Percentiles rank a stretch among this genome's conserved stretches.
phyloP scores from a whole-genome alignment of 148 eudicot genomes.

The Fagopyrum homotropicum region DNA sequence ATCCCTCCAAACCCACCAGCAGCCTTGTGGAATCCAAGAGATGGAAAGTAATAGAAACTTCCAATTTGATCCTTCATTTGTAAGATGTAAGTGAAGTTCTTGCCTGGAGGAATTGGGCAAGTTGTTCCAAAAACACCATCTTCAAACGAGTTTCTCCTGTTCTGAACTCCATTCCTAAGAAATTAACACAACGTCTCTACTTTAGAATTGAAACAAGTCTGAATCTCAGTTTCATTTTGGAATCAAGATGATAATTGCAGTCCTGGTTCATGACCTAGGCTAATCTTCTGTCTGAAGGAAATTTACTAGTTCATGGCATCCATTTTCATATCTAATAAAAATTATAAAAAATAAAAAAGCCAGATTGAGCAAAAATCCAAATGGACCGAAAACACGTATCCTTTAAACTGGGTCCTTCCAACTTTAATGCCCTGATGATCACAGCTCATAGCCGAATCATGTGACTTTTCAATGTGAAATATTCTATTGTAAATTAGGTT shows the following conservation, averaged over 20 bases:
- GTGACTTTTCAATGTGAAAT: background rate
- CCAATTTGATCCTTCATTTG: constrained; percentile 16
- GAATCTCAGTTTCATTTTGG: background rate
- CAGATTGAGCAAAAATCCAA: background rate
- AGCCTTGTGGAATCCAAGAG: constrained; percentile 13
- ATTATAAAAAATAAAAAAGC: background rate
- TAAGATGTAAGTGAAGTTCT: constrained; percentile 17
- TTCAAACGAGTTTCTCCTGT: constrained; percentile 15
- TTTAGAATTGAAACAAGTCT: background rate
- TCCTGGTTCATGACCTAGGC: background rate
- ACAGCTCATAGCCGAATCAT: background rate
- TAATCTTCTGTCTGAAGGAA: background rate
- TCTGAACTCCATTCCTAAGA: constrained; percentile 16
- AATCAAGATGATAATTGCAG: background rate
- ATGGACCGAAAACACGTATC: background rate
- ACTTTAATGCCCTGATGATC: too few species aligned
- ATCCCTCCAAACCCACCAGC: constrained; percentile 14
- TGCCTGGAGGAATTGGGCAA: constrained; percentile 18
- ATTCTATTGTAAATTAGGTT: constrained; percentile 6
- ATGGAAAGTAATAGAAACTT: constrained; percentile 14
- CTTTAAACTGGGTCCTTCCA: too few species aligned
- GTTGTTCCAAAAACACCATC: constrained; percentile 15
- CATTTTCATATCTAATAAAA: background rate
- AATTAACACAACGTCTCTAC: background rate
- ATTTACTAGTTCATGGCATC: background rate